A percentile compares a stretch with the other conserved stretches of the same genome.
Evolutionary conservation across 345 rosid species (phyloP).

Genomic region (Populus euphratica): DNA sequence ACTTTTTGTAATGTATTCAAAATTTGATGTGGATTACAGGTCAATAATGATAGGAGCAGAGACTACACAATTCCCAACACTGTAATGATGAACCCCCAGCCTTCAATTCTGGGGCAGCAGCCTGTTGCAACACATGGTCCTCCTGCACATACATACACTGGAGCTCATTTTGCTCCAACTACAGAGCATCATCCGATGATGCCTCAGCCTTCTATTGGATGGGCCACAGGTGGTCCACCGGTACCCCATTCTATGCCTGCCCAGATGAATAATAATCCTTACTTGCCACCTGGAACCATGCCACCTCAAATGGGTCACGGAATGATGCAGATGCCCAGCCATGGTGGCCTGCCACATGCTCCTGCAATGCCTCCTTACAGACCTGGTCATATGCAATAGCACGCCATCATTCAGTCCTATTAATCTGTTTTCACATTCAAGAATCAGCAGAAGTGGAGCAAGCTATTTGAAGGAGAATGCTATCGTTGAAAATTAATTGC

Average conservation of each 20-base stretch:
- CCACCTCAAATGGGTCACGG: conserved; percentile 54
- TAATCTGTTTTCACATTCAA: background rate
- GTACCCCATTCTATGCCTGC: conserved; percentile 50
- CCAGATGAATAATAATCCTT: conserved; percentile 53
- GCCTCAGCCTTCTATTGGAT: conserved; percentile 59
- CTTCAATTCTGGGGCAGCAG: conserved; percentile 70
- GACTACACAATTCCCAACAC: conserved; percentile 74
- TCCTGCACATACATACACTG: conserved; percentile 45
- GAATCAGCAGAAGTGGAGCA: background rate
- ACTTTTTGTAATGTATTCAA: background rate
- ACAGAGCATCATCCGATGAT: conserved; percentile 41
- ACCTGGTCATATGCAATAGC: conserved; percentile 40
- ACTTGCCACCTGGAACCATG: conserved; percentile 54
- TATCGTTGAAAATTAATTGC: background rate
- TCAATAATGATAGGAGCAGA: conserved; percentile 87
- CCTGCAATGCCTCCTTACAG: conserved; percentile 42
- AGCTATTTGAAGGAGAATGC: background rate
- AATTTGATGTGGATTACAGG: conserved; percentile 41
- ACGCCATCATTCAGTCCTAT: background rate
- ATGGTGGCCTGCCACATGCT: conserved; percentile 31
- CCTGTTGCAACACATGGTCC: conserved; percentile 40
- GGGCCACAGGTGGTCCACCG: conserved; percentile 49
- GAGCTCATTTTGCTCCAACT: conserved; percentile 35
- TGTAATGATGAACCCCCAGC: conserved; percentile 44
- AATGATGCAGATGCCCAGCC: conserved; percentile 51